Conservation (phyloP, 805 yeast genomes). For the Clavispora carvajalis region DNA sequence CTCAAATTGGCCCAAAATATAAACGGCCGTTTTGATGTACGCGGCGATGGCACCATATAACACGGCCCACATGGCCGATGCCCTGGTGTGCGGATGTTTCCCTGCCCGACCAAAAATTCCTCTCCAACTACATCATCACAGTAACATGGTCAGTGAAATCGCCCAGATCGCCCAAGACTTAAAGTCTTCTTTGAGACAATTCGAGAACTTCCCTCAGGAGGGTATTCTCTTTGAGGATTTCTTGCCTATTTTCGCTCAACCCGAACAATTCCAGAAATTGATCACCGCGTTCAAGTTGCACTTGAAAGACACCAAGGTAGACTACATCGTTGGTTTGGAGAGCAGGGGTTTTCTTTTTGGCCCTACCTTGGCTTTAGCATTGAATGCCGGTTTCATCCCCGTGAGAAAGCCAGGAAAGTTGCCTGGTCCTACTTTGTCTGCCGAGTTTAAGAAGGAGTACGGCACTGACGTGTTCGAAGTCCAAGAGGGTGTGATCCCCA, state of each 20-base stretch:
- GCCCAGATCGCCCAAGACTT: conserved; percentile 33
- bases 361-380: conserved; percentile 86
- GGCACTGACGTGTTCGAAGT: conserved; percentile 87
- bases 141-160: conserved; percentile 18
- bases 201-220: conserved; percentile 89
- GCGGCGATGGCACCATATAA: neutral
- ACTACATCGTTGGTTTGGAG: conserved; percentile 90
- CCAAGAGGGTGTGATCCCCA: conserved; percentile 75
- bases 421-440: conserved; percentile 77
- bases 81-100: neutral
- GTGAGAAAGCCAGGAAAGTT: conserved; percentile 93
- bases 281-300: conserved; percentile 77
- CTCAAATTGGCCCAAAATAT: too few relatives aligned
- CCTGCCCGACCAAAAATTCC: neutral
- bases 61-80: neutral
- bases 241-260: conserved; percentile 85
- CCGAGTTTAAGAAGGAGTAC: conserved; percentile 83
- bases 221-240: conserved; percentile 96
- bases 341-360: conserved; percentile 97
- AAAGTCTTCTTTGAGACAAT: conserved; percentile 47
- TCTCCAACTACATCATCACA: neutral
- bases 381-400: conserved; percentile 90
- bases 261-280: conserved; percentile 74
- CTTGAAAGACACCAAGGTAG: conserved; percentile 62
- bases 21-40: too few relatives aligned